Base-by-base conservation (phyloP, 1,284 basidiomycete genomes). In the Melampsora larici-populina region DNA sequence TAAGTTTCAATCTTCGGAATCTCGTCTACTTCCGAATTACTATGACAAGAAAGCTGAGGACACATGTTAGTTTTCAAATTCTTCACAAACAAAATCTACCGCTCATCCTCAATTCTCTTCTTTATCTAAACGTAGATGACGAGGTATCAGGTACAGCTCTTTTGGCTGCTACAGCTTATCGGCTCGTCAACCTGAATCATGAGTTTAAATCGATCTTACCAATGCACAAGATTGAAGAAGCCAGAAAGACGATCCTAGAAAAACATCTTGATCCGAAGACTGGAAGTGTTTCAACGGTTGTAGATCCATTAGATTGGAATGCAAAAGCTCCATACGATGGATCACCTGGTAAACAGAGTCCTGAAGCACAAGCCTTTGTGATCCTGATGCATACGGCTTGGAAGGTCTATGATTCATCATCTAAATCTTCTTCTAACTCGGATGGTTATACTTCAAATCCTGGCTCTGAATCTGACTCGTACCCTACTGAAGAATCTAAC, bases 301-400 rank as follows among this genome's bases (percentile, higher is more conserved):
- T 91, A 4, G 86, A 92, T 81, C 92, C 92, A 0, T 82, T 89
- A 49, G 82, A 85, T 1, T 91, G 87, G 80, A 82, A 85, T 0
- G 51, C 82, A 1, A 81, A 88, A 80, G 63, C 21, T 4, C 36
- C 74, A 7, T 77, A 69, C 58, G 67, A 77, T 40, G 74, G 74
- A 31, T 29, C 66, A 26, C 36, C 29, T 33, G 89, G 89, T 8
- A 55, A 58, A 33, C 64, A 62, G 9, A 77, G 88, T 73, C 87
- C 88, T 48, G 88, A 89, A 82, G 87, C 85, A 0, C 87, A 92
- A 83, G 90, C 89, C 21, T 93, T 93, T 80, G 86, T 90, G 0
- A 82, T 93, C 1, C 85, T 89, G 80, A 86, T 92, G 82, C 51
- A 62, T 70, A 43, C 62, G 63, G 66, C 74, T 11, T 77, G 67